Conservation (phyloP, 2,329 filamentous ascomycete genomes). For the Venturia oleaginea region DNA sequence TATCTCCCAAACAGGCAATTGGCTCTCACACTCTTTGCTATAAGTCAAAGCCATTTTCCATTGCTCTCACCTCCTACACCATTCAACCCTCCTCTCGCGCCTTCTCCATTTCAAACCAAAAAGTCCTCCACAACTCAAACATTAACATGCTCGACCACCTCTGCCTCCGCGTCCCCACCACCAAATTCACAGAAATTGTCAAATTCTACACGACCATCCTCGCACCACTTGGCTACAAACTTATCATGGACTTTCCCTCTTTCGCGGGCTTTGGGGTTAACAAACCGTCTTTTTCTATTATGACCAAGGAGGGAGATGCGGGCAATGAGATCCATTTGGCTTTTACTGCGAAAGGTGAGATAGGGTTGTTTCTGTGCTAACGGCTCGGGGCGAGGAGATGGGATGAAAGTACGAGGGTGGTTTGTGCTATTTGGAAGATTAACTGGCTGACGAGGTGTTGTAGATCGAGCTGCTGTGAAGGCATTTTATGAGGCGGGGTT, state of each 20-base stretch:
- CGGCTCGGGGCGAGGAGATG: too few species aligned
- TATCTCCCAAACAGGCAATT: background rate
- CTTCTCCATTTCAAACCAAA: too few species aligned
- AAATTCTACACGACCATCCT: background rate
- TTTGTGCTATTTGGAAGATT: too few species aligned
- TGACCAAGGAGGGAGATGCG: background rate
- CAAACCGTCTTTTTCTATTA: background rate
- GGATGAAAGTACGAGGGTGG: too few species aligned
- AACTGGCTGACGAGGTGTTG: too few species aligned
- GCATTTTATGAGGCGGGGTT: too few species aligned
- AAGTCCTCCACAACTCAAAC: too few species aligned
- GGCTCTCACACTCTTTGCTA: background rate
- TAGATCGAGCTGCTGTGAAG: too few species aligned
- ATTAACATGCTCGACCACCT: slow-evolving; percentile 6
- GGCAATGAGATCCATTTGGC: background rate
- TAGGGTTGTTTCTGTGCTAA: too few species aligned
- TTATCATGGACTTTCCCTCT: background rate
- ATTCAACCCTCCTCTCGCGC: background rate
- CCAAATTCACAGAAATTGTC: background rate
- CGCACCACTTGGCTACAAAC: slow-evolving; percentile 8
- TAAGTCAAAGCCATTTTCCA: too few species aligned
- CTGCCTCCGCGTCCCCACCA: background rate
- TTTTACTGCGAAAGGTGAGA: too few species aligned
- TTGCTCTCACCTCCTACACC: background rate
- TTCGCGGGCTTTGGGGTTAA: background rate